Base-by-base conservation (phyloP, 257 asterid genomes). In the Scutellaria minor region DNA sequence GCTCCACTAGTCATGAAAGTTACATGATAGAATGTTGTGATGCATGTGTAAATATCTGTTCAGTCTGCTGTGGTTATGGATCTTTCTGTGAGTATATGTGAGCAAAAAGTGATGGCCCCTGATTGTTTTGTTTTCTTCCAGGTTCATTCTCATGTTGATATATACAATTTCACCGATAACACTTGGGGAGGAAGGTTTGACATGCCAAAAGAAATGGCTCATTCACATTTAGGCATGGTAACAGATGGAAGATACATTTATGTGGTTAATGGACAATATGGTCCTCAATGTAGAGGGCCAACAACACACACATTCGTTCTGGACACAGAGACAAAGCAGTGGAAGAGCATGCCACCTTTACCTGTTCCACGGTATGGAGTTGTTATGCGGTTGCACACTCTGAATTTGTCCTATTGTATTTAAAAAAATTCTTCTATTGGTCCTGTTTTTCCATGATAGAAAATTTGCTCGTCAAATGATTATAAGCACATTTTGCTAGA, bases 191-290 rank as follows among this genome's bases (percentile, higher is more conserved):
- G 84, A 74, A 86, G 94, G 83, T 93, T 93, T 50, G 96, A 89
- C 68, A 89, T 89, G 97, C 98, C 98, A n/a, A 89, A 90, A 79
- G 88, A 93, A 75, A 93, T 93, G 98, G 98, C 96, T 0, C 97
- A 93, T 84, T 93, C 98, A 3, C 98, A 93, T 83, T 86, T 93
- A 82, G 98, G 98, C 60, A 91, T 91, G 98, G 97, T 82, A 35
- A 89, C 97, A 3, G 96, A 93, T 84, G 97, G 96, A 42, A 89
- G 94, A 83, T 91, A 91, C 76, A 87, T 93, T 71, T 91, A 91
- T 76, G 80, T 91, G 31, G 94, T 93, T 75, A 90, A 83, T 0
- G 98, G 97, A 40, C 98, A 90, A 76, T 91, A 86, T 77, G 98
- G 97, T 65, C 97, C 98, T 79, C 97, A 91, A 74, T 93, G 98